Base-by-base conservation (phyloP, 805 yeast genomes). In the Metschnikowia picachoensis region DNA sequence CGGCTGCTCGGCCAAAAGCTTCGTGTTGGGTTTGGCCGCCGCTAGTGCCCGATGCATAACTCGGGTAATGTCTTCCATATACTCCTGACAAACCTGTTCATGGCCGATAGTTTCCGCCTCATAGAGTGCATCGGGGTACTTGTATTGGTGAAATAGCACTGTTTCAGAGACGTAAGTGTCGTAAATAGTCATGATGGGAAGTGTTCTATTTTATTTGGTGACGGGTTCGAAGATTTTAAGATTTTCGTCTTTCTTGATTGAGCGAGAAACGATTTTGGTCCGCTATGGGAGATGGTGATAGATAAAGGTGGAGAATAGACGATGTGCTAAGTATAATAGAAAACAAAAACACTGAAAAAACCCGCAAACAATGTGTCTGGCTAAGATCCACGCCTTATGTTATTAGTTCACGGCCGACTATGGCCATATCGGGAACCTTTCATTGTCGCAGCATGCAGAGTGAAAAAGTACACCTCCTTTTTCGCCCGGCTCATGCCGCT, bases 1-100 rank as follows among this genome's bases (percentile, higher is more conserved):
- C 10, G 97, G 97, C 67, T 92, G 99, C 53, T 87, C 85, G 48
- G 80, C 83, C 56, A 90, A 86, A 66, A 89, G 73, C 35, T 61
- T 63, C 34, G 68, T 43, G 52, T 72, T 69, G 12, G 92, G 86
- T 47, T 69, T 73, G 55, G 68, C 63, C 30, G 55, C 57, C 31
- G 67, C 57, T 37, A 60, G 55, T 27, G 62, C 34, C 65, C 69
- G 50, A 55, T 66, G 37, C 70, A 68, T 54, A 56, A 67, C 43
- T 53, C 66, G 51, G 62, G 66, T 69, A 13, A 82, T 67, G 48
- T 82, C 87, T 17, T 65, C 65, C 41, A 72, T 73, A 57, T 82
- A 82, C 53, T 82, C 87, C 11, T 67, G 62, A 12, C 80, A 55
- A 3, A 65, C 64, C 33, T 61, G 61, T 27, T 70, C 63, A 53